Evolutionary conservation across 768 basidiomycete species (phyloP).

Genomic region (Termitomyces sp.): DNA sequence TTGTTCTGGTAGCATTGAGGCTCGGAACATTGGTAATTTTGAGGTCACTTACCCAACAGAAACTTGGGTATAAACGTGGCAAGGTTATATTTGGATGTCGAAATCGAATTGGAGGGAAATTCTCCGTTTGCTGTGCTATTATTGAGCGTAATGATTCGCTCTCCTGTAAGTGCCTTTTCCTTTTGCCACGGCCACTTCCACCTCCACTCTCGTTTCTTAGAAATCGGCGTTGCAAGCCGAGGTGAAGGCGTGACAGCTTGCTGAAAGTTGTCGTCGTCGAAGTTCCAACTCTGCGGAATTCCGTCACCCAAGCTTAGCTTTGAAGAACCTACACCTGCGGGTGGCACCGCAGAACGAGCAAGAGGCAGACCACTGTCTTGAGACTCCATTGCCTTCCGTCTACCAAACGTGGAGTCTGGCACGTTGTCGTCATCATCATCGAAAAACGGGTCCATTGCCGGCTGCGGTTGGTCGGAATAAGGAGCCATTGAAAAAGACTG

Average conservation of each 20-base stretch:
- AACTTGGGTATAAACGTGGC: conserved; percentile 90
- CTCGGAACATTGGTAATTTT: background rate
- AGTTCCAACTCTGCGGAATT: conserved; percentile 65
- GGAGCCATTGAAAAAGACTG: conserved; percentile 39
- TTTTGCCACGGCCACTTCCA: conserved; percentile 89
- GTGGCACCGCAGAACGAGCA: conserved; percentile 50
- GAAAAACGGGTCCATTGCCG: conserved; percentile 78
- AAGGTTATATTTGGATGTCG: conserved; percentile 92
- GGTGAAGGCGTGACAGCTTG: conserved; percentile 31
- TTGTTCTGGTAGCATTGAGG: conserved; percentile 57
- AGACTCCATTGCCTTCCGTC: conserved; percentile 41
- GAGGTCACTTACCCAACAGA: conserved; percentile 60
- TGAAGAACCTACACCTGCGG: conserved; percentile 50
- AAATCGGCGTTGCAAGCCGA: conserved; percentile 36
- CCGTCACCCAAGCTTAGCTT: conserved; percentile 38
- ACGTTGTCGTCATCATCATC: conserved; percentile 76
- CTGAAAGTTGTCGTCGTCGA: conserved; percentile 59
- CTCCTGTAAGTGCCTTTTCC: conserved; percentile 56
- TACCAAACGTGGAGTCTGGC: conserved; percentile 64
- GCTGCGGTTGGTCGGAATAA: conserved; percentile 39
- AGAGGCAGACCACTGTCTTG: conserved; percentile 57
- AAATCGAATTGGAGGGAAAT: conserved; percentile 78
- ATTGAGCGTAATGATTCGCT: conserved; percentile 81
- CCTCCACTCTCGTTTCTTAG: conserved; percentile 38
- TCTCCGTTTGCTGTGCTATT: conserved; percentile 60